Evolutionary conservation across 2,329 filamentous ascomycete species (phyloP).

Genomic region (Botryotinia calthae): DNA sequence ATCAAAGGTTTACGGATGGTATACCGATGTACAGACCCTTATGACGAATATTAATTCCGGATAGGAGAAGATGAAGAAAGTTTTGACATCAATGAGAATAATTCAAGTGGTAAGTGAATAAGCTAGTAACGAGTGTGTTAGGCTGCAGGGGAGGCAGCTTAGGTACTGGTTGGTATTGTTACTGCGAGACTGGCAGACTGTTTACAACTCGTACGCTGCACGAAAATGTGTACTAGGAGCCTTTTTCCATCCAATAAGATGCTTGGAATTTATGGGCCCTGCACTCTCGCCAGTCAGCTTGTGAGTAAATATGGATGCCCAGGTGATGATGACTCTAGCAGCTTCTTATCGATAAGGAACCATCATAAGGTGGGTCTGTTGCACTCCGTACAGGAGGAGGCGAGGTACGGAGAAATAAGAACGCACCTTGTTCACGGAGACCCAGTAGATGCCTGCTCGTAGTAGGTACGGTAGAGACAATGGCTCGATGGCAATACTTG

Average conservation of each 20-base stretch:
- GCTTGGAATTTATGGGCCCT: neutral
- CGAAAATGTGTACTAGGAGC: neutral
- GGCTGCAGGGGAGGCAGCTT: neutral
- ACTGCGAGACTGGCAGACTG: too few relatives aligned
- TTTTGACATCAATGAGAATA: neutral
- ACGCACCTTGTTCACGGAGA: neutral
- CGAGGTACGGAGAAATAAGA: neutral
- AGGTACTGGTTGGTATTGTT: neutral
- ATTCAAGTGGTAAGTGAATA: neutral
- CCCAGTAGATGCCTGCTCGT: neutral
- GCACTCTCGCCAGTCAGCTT: neutral
- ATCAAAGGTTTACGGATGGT: neutral
- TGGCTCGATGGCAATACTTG: neutral
- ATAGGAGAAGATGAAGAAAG: neutral
- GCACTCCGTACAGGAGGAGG: neutral
- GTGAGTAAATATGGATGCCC: neutral
- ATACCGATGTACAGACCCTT: neutral
- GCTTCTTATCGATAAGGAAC: conserved; percentile 7
- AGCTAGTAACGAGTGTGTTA: neutral
- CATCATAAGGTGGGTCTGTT: neutral
- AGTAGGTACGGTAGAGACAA: neutral
- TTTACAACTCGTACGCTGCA: neutral
- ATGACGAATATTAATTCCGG: neutral
- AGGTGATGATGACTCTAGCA: neutral
- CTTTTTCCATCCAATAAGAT: neutral